Base-by-base conservation (phyloP, 495 filamentous ascomycete species). In the Aspergillus steynii region DNA sequence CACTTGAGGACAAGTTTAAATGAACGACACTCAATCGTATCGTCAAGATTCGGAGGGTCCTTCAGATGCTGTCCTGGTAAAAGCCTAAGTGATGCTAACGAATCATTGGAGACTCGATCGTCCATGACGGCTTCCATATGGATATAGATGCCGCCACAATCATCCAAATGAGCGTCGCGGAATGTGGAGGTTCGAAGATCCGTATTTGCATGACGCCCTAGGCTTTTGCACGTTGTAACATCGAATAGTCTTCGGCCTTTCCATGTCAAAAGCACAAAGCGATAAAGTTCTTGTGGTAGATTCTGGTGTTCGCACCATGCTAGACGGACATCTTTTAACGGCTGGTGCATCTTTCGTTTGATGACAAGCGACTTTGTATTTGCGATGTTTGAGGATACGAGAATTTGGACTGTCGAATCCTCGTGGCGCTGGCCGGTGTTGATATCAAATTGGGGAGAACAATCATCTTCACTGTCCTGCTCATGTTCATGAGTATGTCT, bases 61-160 rank as follows among this genome's bases (percentile, higher is more conserved):
- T 32, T 53, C 12, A 57, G 48, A 2, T 50, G 25, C 20, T 46
- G 48, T 20, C 53, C 52, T 32, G 15, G 8, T 1, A 47, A 48
- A 56, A 50, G 49, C 27, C 28, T 48, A 54, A 47, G 46, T 10
- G 59, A 31, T 26, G 60, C 55, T 26, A 48, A 29, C 27, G 29
- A 50, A 20, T 49, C 4, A 37, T 37, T 53, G 26, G 52, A 12
- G 74, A 74, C 4, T 77, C 69, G 50, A 14, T 82, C 74, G 45
- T 86, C 79, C 0, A 88, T 90, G 81, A 90, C 89, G 4, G 90
- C 91, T 73, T 92, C 87, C 58, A 95, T 80, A 63, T 86, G 83
- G 9, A 92, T 73, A 47, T 72, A 77, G 7, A 75, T 45, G 27
- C 64, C 56, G 49, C 61, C 56, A 12, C 65, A 54, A 34, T 68